Evolutionary conservation across 2,329 filamentous ascomycete species (phyloP).

Genomic region (Alternaria gansuensis): DNA sequence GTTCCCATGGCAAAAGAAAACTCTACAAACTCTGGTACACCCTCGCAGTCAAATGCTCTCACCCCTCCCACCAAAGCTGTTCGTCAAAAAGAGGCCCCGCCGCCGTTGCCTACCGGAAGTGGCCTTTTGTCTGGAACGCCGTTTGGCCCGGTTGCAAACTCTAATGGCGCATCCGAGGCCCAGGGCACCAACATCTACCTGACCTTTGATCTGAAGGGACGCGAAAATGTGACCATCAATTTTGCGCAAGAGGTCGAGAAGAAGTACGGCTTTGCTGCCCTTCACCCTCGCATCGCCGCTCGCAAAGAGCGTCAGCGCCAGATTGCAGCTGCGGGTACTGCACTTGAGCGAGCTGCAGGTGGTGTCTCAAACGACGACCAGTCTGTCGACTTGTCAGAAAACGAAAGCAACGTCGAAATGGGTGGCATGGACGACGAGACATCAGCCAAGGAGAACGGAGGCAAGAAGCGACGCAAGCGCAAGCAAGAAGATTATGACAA

Average conservation of each 20-base stretch:
- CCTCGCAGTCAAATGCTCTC: conserved; percentile 59
- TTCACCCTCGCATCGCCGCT: conserved; percentile 89
- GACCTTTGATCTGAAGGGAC: conserved; percentile 79
- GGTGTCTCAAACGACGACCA: conserved; percentile 80
- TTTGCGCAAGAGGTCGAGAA: conserved; percentile 94
- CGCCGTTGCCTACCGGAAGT: conserved; percentile 68
- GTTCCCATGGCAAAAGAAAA: conserved; percentile 49
- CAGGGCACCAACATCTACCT: conserved; percentile 78
- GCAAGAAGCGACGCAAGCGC: conserved; percentile 82
- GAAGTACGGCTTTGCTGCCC: conserved; percentile 90
- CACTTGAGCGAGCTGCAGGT: conserved; percentile 78
- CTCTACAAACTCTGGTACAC: conserved; percentile 46
- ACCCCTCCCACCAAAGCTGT: conserved; percentile 65
- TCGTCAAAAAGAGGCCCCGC: conserved; percentile 64
- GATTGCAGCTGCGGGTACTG: conserved; percentile 87
- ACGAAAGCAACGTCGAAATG: conserved; percentile 88
- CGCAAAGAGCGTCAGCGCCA: conserved; percentile 86
- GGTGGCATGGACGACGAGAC: conserved; percentile 66
- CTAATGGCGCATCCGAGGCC: conserved; percentile 55
- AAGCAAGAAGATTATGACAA: conserved; percentile 73
- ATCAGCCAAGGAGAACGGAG: conserved; percentile 57
- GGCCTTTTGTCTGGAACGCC: conserved; percentile 70
- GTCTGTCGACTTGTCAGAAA: conserved; percentile 76
- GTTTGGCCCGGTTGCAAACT: conserved; percentile 63
- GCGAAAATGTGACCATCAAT: conserved; percentile 91